Base-by-base conservation (phyloP, 1,139 yeast species). In the Geotrichum klebahnii region DNA sequence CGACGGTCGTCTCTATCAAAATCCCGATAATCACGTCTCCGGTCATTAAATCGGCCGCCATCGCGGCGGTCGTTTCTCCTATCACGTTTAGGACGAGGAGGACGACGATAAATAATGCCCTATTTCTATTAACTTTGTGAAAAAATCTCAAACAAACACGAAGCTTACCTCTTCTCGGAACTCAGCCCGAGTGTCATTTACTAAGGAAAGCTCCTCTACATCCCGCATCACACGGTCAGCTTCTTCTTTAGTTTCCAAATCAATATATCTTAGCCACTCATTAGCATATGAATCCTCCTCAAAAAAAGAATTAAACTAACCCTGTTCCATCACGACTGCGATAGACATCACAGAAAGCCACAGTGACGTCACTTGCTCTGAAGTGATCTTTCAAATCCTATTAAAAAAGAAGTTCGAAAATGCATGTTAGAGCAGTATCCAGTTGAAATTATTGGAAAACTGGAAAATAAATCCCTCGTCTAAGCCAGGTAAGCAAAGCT, bases 101-200 rank as follows among this genome's bases (percentile, higher is more conserved):
- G 96, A 61, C 88, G 48, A 12, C 53, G 48, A 31, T 46, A 77
- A 57, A 84, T 83, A 68, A 92, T 38, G 20, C 53, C 44, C 38
- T 43, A 33, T 12, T 12, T 38, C 9, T 49, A 38, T 3, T n/a
- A 36, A 23, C 20, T 23, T 33, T 12, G 19, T 53, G 12, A 47
- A 41, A 20, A 44, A 46, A 51, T 68, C 58, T 56, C 67, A 68
- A 31, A 73, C 73, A 51, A n/a, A n/a, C n/a, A n/a, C n/a, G n/a
- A n/a, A n/a, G n/a, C 76, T 75, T 54, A 84, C 83, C 67, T 87
- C 96, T 71, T 81, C 88, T 70, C 81, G 87, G 54, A 90, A 86
- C 55, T 77, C 67, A 54, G 87, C 72, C 48, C 75, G 72, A 52
- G 79, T 67, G 57, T 86, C 96, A 65, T 80, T 79, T 75, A 79